Evolutionary conservation across 768 basidiomycete species (phyloP).

Genomic region (Boletus eberwhitei): DNA sequence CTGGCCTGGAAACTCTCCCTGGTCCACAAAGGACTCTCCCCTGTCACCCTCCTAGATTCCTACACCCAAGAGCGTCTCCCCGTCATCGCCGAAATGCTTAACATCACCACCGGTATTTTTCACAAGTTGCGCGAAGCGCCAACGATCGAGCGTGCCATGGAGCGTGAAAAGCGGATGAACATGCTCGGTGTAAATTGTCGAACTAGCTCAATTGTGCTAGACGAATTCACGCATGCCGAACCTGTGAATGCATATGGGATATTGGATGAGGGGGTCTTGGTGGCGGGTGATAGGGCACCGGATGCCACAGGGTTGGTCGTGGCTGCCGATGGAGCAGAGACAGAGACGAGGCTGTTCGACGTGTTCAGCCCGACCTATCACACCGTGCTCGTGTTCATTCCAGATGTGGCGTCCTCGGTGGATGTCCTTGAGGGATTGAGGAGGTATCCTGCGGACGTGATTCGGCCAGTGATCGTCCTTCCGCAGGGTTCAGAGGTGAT

Average conservation of each 20-base stretch:
- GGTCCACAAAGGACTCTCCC: slow-evolving; percentile 37
- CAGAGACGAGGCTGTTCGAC: slow-evolving; percentile 19
- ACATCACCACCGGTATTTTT: slow-evolving; percentile 32
- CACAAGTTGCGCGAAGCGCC: background rate
- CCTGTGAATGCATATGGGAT: slow-evolving; percentile 12
- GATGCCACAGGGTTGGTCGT: slow-evolving; percentile 37
- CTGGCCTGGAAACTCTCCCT: slow-evolving; percentile 45
- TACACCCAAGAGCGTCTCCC: slow-evolving; percentile 46
- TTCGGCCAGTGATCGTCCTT: slow-evolving; percentile 14
- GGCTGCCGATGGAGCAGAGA: background rate
- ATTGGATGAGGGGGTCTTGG: slow-evolving; percentile 25
- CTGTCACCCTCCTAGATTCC: slow-evolving; percentile 35
- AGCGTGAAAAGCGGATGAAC: slow-evolving; percentile 19
- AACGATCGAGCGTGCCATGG: background rate
- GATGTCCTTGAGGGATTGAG: slow-evolving; percentile 9
- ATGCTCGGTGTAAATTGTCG: slow-evolving; percentile 37
- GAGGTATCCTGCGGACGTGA: background rate
- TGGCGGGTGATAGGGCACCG: slow-evolving; percentile 44
- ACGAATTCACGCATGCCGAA: slow-evolving; percentile 30
- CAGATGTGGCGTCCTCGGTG: background rate
- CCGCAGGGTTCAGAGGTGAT: slow-evolving; percentile 3
- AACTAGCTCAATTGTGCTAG: slow-evolving; percentile 33
- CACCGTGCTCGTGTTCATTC: slow-evolving; percentile 31
- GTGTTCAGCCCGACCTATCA: slow-evolving; percentile 22
- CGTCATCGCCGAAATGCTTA: slow-evolving; percentile 45